Evolutionary conservation across 805 yeast species (phyloP).

Genomic region (Komagataella populi): DNA sequence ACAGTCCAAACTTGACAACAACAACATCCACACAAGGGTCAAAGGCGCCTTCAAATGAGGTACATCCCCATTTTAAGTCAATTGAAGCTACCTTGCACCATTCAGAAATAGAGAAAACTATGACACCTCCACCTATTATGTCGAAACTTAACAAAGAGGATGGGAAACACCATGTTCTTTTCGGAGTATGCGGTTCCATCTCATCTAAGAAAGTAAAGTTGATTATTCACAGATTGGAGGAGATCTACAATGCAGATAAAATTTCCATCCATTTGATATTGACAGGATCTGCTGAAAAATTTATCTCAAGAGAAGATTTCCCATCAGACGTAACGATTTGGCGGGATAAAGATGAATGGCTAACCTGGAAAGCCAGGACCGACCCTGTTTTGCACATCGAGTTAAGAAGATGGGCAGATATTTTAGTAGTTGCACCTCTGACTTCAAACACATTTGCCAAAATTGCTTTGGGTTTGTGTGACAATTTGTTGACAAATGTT

Average conservation of each 20-base stretch:
- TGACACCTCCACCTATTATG: background rate
- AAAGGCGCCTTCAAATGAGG: background rate
- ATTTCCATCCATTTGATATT: slow-evolving; percentile 40
- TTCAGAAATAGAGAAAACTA: background rate
- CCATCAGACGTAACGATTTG: slow-evolving; percentile 34
- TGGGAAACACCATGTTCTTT: slow-evolving; percentile 38
- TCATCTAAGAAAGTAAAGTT: slow-evolving; percentile 36
- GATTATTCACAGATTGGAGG: slow-evolving; percentile 36
- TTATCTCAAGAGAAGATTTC: slow-evolving; percentile 32
- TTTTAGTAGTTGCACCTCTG: slow-evolving; percentile 39
- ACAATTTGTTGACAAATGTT: slow-evolving; percentile 43
- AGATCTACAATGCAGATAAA: slow-evolving; percentile 32
- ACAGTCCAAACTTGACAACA: background rate
- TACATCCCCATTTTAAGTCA: background rate
- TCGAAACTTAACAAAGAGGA: slow-evolving; percentile 13
- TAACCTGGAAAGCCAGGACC: slow-evolving; percentile 34
- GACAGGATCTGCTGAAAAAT: slow-evolving; percentile 38
- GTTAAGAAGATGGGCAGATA: slow-evolving; percentile 49
- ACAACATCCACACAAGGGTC: background rate
- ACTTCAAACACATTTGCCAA: slow-evolving; percentile 46
- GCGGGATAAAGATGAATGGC: slow-evolving; percentile 50
- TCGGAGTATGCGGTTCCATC: slow-evolving; percentile 47
- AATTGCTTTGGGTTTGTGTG: slow-evolving; percentile 43
- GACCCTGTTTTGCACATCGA: slow-evolving; percentile 52
- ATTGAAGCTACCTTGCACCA: background rate